Conservation (phyloP, 2,329 filamentous ascomycete species). For the Alternaria solani region DNA sequence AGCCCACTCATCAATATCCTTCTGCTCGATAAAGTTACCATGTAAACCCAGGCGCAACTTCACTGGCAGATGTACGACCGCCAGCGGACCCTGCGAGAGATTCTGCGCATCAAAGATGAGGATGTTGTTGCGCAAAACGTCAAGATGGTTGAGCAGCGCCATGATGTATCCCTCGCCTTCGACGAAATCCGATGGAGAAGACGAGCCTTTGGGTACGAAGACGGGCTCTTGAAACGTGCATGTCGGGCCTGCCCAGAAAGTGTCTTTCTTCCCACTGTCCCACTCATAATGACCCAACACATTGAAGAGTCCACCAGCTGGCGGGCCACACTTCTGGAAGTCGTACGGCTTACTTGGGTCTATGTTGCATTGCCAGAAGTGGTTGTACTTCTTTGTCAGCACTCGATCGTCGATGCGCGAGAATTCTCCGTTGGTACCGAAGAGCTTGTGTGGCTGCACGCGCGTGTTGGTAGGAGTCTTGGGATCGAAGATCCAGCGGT, state of each 20-base stretch:
- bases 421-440: constrained; percentile 55
- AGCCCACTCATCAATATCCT: constrained; percentile 40
- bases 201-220: constrained; percentile 58
- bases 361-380: constrained; percentile 54
- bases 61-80: constrained; percentile 53
- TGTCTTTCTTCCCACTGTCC: constrained; percentile 43
- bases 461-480: constrained; percentile 36
- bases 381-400: constrained; percentile 50
- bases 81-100: constrained; percentile 50
- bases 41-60: constrained; percentile 45
- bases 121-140: constrained; percentile 53
- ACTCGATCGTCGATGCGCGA: constrained; percentile 57
- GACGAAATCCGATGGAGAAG: constrained; percentile 26
- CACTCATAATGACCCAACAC: constrained; percentile 46
- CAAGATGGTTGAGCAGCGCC: constrained; percentile 54
- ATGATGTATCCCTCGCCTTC: constrained; percentile 63
- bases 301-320: constrained; percentile 44
- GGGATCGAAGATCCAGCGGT: constrained; percentile 54
- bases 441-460: constrained; percentile 40
- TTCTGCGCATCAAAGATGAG: constrained; percentile 54
- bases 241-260: constrained; percentile 48
- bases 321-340: constrained; percentile 43
- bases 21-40: constrained; percentile 45
- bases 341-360: constrained; percentile 44
- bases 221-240: constrained; percentile 63